Evolutionary conservation across 2,329 filamentous ascomycete species (phyloP), one percentile per base, ranked within the genome.

Genomic region (Aspergillus nomiae): DNA sequence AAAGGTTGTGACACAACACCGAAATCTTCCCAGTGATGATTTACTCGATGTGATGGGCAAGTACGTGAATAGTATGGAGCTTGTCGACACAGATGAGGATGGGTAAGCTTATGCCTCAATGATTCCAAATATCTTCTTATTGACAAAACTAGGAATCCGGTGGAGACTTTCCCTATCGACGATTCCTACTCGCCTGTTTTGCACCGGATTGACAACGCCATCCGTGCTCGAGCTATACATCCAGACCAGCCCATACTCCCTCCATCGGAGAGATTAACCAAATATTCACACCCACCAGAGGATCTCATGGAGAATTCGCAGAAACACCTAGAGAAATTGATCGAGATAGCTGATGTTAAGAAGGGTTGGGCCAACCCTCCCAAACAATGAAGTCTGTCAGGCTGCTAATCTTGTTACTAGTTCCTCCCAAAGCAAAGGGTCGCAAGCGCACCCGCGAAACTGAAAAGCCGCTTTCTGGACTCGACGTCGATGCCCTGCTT

Each of bases 41-140:
- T 83, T 99, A 28, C 85, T 87, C 59, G 81, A 89, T 56, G 90
- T 92, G 1, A 98, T 99, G 94, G 90, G 89, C 74, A 88, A 92
- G 66, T 98, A 94, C 69, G 92, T 99, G 9, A 92, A 98, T 74
- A 88, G 87, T 9, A 97, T 99, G 94, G 94, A 97, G 71, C 81
- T 99, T 2, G 68, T 90, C 71, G 90, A 85, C 11, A 85, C 83
- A 53, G 90, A 96, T 70, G 91, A 95, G 53, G 86, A 94, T 50
- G 92, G 89, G 87, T 91, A 78, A 71, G 84, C 53, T 10, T 0
- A 16, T 6, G 24, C 4, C 26, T 19, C 32, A 43, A 26, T 43
- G 50, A 21, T n/a, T 45, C 16, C n/a, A 10, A 12, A 28, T 30
- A 24, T 19, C 28, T 32, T 38, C 64, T 69, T 46, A 71, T 58